Evolutionary conservation across 441 rosid species (phyloP), one percentile per base, ranked within the genome.

Genomic region (Erodium moschatum): DNA sequence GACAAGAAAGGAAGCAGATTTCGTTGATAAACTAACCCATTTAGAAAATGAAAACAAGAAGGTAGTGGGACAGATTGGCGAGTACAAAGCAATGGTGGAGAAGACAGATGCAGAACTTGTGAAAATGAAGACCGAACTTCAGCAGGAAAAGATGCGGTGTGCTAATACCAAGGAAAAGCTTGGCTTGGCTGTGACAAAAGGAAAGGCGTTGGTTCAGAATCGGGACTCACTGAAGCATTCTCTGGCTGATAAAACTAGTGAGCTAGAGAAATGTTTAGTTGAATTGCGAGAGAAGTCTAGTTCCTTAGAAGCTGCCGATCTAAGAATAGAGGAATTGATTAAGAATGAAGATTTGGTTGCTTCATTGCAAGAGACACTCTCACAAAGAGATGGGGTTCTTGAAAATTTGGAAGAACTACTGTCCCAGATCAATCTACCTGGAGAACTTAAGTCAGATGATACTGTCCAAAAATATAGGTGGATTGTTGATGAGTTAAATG

Each of bases 131-230:
- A 68, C 58, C 31, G 95, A 88, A 76, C 85, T 85, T 78, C 93
- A 86, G 67, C 96, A 85, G 76, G 98, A 90, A 80, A 93, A 82
- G 86, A 74, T 63, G 40, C 89, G 87, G 79, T 89, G 81, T 82
- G 74, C 83, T 80, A 89, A 83, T 81, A 81, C 95, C 44, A 93
- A 89, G 79, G 98, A 90, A 81, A 93, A 93, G 82, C 96, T 93
- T 74, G 84, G 90, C 78, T 78, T 93, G 91, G 98, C 98, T 5
- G 98, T 93, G 67, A 87, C 96, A 7, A 93, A 87, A 79, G 98
- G 98, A 29, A 93, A 93, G 78, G 91, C 95, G 21, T 76, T 93
- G 84, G 91, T 93, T 80, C 98, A 93, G 86, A 87, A 85, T 69
- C 86, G 97, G 54, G 97, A 89, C 74, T 86, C 82, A 5, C 81